phyloP scores from a whole-genome alignment of 176 grass and related monocot genomes.

The Leersia perrieri region DNA sequence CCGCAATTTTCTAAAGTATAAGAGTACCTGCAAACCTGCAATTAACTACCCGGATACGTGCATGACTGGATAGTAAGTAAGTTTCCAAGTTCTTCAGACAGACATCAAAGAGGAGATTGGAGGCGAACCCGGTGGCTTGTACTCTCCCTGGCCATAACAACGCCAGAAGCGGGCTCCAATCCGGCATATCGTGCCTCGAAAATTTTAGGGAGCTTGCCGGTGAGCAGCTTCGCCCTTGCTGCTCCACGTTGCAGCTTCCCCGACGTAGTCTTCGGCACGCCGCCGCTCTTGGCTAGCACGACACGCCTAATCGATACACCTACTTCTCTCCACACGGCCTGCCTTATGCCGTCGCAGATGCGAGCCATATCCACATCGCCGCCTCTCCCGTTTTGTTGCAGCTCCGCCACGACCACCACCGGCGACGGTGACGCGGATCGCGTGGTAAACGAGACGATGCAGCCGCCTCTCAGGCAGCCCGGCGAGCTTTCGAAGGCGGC shows the following conservation, averaged over 20 bases:
- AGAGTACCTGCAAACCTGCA: no score
- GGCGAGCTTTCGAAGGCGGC: conserved; percentile 13
- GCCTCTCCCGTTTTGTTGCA: conserved; percentile 16
- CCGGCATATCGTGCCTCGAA: conserved; percentile 23
- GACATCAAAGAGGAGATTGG: conserved; percentile 32
- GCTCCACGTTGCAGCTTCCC: conserved; percentile 42
- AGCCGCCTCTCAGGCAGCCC: conserved; percentile 32
- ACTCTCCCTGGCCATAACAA: background rate
- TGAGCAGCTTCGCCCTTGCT: conserved; percentile 36
- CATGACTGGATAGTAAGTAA: no score
- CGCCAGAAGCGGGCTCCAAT: background rate
- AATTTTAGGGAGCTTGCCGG: conserved; percentile 25
- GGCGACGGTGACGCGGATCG: background rate
- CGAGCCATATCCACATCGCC: background rate
- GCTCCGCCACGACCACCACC: conserved; percentile 43
- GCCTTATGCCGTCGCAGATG: conserved; percentile 44
- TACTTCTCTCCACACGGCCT: conserved; percentile 32
- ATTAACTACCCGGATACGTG: no score
- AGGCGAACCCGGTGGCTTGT: background rate
- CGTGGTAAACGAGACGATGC: conserved; percentile 27
- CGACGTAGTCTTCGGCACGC: conserved; percentile 46
- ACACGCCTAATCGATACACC: conserved; percentile 15
- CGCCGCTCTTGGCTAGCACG: conserved; percentile 42
- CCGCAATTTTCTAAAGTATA: no score
- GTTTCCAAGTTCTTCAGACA: background rate